A percentile compares a stretch with the other conserved stretches of the same genome.
These are phyloP conservation scores for Erythrophleum fordii DNA, from an alignment of 306 rosid genomes.

Conservation along the genomic window DNA sequence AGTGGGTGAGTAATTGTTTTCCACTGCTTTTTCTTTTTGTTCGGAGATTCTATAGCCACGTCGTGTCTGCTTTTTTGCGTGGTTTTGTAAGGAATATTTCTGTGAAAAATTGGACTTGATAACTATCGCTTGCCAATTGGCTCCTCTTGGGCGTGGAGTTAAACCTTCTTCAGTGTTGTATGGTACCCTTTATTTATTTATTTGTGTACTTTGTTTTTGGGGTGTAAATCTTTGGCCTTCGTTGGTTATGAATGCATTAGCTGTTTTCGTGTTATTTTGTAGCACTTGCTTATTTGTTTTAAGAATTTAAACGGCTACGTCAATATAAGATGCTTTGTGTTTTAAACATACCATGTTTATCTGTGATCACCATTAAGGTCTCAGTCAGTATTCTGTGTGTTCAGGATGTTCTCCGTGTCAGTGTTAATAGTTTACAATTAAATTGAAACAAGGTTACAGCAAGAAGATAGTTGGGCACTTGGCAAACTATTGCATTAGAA, in stretches of 20 bases:
- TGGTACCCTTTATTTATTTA: neutral
- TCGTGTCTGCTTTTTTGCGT: neutral
- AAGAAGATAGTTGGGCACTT: neutral
- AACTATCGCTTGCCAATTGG: neutral
- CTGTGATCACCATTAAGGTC: neutral
- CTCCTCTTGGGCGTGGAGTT: neutral
- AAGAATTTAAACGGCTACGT: constrained; percentile 2
- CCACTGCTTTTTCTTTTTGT: neutral
- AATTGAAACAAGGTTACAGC: too few species aligned
- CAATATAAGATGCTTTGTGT: neutral
- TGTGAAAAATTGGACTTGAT: neutral
- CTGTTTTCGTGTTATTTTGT: neutral
- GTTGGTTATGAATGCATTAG: neutral
- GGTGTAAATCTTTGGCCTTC: neutral
- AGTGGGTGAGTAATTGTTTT: constrained; percentile 53
- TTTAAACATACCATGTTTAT: neutral
- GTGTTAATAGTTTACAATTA: neutral
- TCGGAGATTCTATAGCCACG: neutral
- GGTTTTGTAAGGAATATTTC: neutral
- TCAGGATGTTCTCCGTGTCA: neutral
- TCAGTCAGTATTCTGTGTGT: neutral
- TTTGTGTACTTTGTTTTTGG: neutral
- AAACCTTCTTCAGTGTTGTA: neutral
- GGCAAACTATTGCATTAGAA: neutral
- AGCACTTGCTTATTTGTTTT: constrained; percentile 18